Percentiles rank a stretch among this genome's conserved stretches.
These are phyloP conservation scores for Metschnikowia gelsemii DNA, from an alignment of 805 yeast species.

Conservation along the genomic window DNA sequence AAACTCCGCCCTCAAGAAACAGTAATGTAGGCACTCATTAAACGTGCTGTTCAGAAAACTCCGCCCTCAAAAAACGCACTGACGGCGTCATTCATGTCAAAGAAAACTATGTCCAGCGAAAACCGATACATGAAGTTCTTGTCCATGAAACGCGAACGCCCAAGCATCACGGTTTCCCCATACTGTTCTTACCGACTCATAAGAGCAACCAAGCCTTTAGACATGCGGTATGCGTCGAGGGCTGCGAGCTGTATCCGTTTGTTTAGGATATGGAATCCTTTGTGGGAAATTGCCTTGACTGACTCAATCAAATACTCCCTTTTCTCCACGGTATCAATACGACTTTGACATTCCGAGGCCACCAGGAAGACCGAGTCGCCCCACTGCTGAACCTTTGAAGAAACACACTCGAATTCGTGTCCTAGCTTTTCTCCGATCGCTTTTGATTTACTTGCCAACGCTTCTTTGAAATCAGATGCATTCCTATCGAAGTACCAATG, in stretches of 20 bases:
- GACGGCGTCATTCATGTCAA: too few relatives aligned
- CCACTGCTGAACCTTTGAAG: neutral
- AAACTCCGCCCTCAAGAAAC: too few relatives aligned
- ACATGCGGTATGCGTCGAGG: constrained; percentile 4
- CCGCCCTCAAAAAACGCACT: too few relatives aligned
- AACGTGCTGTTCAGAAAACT: too few relatives aligned
- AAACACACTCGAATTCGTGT: neutral
- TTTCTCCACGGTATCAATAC: constrained; percentile 2
- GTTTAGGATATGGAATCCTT: neutral
- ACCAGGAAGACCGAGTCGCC: neutral
- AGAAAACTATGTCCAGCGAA: neutral
- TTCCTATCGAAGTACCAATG: neutral
- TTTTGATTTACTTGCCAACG: neutral
- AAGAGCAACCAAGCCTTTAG: constrained; percentile 7
- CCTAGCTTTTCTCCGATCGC: neutral
- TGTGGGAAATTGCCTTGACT: neutral
- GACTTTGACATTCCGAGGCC: constrained; percentile 5
- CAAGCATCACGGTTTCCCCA: neutral
- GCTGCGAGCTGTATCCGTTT: constrained; percentile 8
- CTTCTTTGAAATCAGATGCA: neutral
- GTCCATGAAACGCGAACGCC: neutral
- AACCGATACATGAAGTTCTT: neutral
- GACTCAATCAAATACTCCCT: constrained; percentile 2
- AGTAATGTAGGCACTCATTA: too few relatives aligned
- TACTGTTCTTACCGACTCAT: neutral